Conservation (phyloP, 2,329 filamentous ascomycete genomes). For the Hypoxylon sp. region DNA sequence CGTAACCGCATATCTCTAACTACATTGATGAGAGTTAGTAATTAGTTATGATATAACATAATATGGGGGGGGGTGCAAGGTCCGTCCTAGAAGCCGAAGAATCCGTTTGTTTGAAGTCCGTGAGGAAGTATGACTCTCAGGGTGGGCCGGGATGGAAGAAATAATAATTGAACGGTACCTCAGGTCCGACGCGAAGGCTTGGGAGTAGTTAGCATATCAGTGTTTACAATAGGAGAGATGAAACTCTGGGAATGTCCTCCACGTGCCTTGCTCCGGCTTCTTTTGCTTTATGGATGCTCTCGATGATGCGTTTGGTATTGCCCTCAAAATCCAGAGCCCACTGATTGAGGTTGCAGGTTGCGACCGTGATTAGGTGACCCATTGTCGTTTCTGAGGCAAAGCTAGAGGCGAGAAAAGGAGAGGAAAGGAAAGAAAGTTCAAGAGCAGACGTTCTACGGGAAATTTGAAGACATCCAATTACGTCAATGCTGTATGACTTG, state of each 20-base stretch:
- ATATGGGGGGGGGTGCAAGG: neutral
- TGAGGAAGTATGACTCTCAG: neutral
- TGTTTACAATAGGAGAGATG: neutral
- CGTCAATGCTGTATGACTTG: neutral
- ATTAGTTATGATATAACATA: neutral
- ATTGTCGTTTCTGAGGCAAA: conserved; percentile 23
- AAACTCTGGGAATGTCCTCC: neutral
- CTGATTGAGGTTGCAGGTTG: conserved; percentile 58
- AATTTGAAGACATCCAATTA: neutral
- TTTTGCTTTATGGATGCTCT: conserved; percentile 71
- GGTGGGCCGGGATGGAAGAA: neutral
- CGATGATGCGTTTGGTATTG: conserved; percentile 72
- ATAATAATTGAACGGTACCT: conserved; percentile 28
- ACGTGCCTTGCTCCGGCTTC: conserved; percentile 64
- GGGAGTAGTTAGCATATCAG: neutral
- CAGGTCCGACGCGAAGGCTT: conserved; percentile 71
- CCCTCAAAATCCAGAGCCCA: conserved; percentile 69
- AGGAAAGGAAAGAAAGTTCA: too few relatives aligned
- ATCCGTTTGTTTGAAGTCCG: neutral
- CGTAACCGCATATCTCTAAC: conserved; percentile 72
- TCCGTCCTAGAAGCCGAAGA: neutral
- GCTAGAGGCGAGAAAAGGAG: neutral
- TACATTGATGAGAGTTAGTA: conserved; percentile 42
- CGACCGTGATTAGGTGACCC: conserved; percentile 54
- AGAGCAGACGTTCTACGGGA: neutral